Evolutionary conservation across 768 basidiomycete species (phyloP).

Genomic region (Rhizopogon salebrosus): DNA sequence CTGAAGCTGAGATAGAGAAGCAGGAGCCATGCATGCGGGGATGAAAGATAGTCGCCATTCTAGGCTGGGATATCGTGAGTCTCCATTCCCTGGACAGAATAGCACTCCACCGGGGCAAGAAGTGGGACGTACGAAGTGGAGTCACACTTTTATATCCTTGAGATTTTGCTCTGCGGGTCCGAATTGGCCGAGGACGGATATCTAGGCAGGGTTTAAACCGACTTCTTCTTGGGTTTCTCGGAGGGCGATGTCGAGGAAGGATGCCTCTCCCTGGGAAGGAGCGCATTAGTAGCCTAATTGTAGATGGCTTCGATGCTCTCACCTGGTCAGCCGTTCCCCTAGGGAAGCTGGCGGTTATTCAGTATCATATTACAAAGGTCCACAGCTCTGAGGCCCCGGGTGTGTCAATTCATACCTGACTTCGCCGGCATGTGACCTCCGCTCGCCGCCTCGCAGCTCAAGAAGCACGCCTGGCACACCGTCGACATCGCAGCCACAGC

Average conservation of each 20-base stretch:
- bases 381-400: not conserved
- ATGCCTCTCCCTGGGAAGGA: slow-evolving; percentile 41
- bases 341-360: slow-evolving; percentile 52
- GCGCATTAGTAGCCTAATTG: too few relatives aligned
- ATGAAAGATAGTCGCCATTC: slow-evolving; percentile 71
- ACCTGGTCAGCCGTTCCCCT: slow-evolving; percentile 66
- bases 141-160: slow-evolving; percentile 63
- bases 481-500: slow-evolving; percentile 70
- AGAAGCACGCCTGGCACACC: slow-evolving; percentile 62
- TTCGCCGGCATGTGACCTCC: slow-evolving; percentile 75
- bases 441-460: slow-evolving; percentile 60
- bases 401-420: slow-evolving; percentile 53
- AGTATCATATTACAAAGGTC: not conserved
- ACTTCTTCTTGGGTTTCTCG: slow-evolving; percentile 75
- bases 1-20: slow-evolving; percentile 67
- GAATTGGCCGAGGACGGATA: slow-evolving; percentile 63
- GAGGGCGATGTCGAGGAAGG: slow-evolving; percentile 53
- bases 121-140: slow-evolving; percentile 61
- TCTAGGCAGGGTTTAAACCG: slow-evolving; percentile 48
- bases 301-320: too few relatives aligned
- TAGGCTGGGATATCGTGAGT: slow-evolving; percentile 49
- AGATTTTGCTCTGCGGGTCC: slow-evolving; percentile 59
- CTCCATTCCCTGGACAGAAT: slow-evolving; percentile 11
- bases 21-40: slow-evolving; percentile 44
- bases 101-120: slow-evolving; percentile 55